Evolutionary conservation across 257 asterid species (phyloP), one percentile per base, ranked within the genome.

Genomic region (Solanum verrucosum): DNA sequence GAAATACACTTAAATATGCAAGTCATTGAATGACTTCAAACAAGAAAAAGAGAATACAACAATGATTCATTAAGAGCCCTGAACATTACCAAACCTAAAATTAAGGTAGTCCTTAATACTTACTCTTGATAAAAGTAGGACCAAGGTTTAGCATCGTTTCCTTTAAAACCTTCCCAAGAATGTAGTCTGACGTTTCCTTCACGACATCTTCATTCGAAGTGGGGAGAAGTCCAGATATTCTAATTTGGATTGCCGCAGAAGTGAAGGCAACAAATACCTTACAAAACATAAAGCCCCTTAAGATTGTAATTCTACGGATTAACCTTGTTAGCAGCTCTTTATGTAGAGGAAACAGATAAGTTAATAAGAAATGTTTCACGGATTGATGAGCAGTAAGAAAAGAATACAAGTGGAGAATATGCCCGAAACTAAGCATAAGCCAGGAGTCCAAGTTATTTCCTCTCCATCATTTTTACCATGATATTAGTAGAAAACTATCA

Each of bases 41-140:
- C 70, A 20, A 49, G 73, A 71, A 67, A 63, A 56, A 84, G 87
- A 25, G 67, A 59, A 86, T 31, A 18, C 33, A 85, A 21, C 33
- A 33, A 35, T 77, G 70, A 35, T 81, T 38, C 20, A 83, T 65
- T 31, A 20, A 40, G 82, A 86, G 37, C 65, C 56, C 33, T 73
- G 74, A 63, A 37, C 25, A 44, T 44, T 85, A 42, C 60, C 27
- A 89, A 88, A 49, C 71, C 75, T 59, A 87, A 38, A 79, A 75
- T 31, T 56, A 46, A 29, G n/a, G 68, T 46, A 83, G 81, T 29
- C 65, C 46, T 35, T 59, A 72, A 34, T 71, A 86, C 90, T 90
- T 91, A 96, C 99, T 94, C 95, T 97, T 97, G 84, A 97, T 94
- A 92, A 97, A 97, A 89, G 99, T 94, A 74, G 99, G 99, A 35